phyloP scores from a whole-genome alignment of 805 yeast species.

The Teunomyces funiuensis region DNA sequence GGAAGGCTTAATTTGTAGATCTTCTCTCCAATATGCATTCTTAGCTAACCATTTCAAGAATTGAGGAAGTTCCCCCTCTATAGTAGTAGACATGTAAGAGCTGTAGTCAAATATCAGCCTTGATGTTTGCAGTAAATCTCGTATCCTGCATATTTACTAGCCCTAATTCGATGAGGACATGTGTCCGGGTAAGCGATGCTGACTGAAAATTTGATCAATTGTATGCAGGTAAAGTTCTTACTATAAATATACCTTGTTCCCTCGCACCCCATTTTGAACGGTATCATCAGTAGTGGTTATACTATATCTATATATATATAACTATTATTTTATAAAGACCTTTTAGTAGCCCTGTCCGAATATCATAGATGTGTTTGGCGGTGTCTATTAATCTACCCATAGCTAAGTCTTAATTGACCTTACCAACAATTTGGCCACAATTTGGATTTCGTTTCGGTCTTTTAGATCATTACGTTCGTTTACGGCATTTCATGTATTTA shows the following conservation, averaged over 20 bases:
- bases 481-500: slow-evolving; percentile 34
- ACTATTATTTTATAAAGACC: slow-evolving; percentile 50
- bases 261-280: slow-evolving; percentile 33
- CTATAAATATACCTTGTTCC: slow-evolving; percentile 29
- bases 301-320: slow-evolving; percentile 69
- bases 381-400: slow-evolving; percentile 14
- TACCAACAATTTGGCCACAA: slow-evolving; percentile 74
- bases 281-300: slow-evolving; percentile 80
- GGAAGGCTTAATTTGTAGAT: slow-evolving; percentile 48
- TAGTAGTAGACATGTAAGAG: slow-evolving; percentile 10
- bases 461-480: slow-evolving; percentile 49
- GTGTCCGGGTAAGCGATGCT: slow-evolving; percentile 1
- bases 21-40: slow-evolving; percentile 55
- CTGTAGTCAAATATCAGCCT: not conserved
- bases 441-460: slow-evolving; percentile 73
- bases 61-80: not conserved
- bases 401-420: slow-evolving; percentile 75
- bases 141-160: slow-evolving; percentile 1
- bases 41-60: slow-evolving; percentile 55
- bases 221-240: slow-evolving; percentile 11
- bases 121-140: not conserved
- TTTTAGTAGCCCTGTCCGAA: slow-evolving; percentile 40
- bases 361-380: slow-evolving; percentile 14
- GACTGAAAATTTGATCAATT: not conserved
- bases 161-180: not conserved